Base-by-base conservation (phyloP, 2,329 filamentous ascomycete species). In the Penicillium crustosum region DNA sequence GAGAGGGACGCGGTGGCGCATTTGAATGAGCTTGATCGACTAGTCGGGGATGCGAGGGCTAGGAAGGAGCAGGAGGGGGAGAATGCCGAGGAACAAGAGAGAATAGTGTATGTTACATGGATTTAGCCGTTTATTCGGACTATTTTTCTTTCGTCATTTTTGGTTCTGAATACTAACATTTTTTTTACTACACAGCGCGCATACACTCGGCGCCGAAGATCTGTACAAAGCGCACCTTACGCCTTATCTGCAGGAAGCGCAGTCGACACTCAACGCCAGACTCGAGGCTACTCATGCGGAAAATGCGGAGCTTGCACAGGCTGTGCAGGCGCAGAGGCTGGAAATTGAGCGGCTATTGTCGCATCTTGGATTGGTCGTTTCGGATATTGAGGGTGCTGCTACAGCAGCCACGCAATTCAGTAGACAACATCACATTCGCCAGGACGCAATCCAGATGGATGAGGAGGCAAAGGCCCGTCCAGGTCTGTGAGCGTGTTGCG, bases 11-110 rank as follows among this genome's bases (percentile, higher is more conserved):
- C 86, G 2, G 77, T 88, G 6, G 70, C 76, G 58, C 79, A 82
- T 23, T 72, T 88, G 61, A 88, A 88, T 68, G 83, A 84, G 55
- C 74, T 88, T 61, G 86, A 88, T 67, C 75, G 79, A 38, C 74
- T 86, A 61, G 80, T 88, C 29, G 81, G 80, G 29, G 85, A 87
- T 61, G 86, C 85, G 12, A 81, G 79, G 65, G 70, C 72, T 62
- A 76, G 84, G 62, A 84, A 79, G 70, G 78, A 78, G 66, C 78
- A 60, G 36, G 60, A 51, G 25, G 58, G 19, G 8, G 55, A 51
- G 13, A 45, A 69, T 67, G 70, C 51, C 59, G 72, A 66, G 66
- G 77, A 52, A 66, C 73, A 61, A 72, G 73, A 44, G 68, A 60
- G 45, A 23, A 69, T 79, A 52, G 76, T 81, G 81, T 85, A 73